phyloP scores from a whole-genome alignment of 495 filamentous ascomycete species.

The Penicillium cinerascens region DNA sequence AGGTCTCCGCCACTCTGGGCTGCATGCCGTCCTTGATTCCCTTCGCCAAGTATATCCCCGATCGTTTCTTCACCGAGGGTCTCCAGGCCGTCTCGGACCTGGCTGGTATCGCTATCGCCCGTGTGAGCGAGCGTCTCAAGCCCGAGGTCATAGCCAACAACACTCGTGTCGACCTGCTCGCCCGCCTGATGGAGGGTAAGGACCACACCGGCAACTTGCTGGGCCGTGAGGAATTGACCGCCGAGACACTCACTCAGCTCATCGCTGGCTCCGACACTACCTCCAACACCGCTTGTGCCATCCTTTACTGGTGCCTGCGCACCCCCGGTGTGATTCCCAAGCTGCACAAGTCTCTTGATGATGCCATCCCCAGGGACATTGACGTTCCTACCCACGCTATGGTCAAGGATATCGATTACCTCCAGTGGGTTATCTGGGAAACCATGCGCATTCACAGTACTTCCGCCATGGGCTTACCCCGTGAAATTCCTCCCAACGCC shows the following conservation, averaged over 20 bases:
- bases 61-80: conserved; percentile 50
- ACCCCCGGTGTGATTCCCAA: conserved; percentile 70
- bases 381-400: conserved; percentile 66
- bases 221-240: conserved; percentile 74
- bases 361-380: conserved; percentile 54
- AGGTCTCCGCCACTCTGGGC: conserved; percentile 50
- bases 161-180: conserved; percentile 74
- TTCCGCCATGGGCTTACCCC: conserved; percentile 82
- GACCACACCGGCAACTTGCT: conserved; percentile 74
- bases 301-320: conserved; percentile 69
- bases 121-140: conserved; percentile 70
- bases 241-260: conserved; percentile 84
- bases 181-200: conserved; percentile 80
- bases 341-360: conserved; percentile 70
- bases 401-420: conserved; percentile 67
- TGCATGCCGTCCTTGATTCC: conserved; percentile 45
- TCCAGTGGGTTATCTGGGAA: conserved; percentile 79
- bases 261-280: conserved; percentile 92
- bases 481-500: conserved; percentile 64
- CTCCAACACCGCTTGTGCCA: conserved; percentile 82
- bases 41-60: conserved; percentile 50
- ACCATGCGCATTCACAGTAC: conserved; percentile 88
- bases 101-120: conserved; percentile 68
- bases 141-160: conserved; percentile 53
- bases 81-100: conserved; percentile 48